Percentiles rank a stretch among this genome's conserved stretches.
These are phyloP conservation scores for Colletotrichum brevisporum DNA, from an alignment of 2,329 filamentous ascomycete genomes.

Conservation along the genomic window DNA sequence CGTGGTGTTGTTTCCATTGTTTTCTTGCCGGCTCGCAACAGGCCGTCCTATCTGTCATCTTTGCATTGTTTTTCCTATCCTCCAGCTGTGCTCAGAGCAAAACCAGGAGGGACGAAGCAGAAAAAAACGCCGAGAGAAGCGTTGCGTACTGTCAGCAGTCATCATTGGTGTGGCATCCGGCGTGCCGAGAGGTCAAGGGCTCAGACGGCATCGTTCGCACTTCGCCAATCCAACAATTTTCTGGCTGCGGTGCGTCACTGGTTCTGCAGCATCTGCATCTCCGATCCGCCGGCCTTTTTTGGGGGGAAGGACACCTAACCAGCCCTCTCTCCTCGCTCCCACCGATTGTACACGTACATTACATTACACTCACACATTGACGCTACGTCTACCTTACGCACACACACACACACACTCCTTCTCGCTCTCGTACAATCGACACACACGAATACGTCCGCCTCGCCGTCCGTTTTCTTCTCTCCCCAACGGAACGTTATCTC, in stretches of 20 bases:
- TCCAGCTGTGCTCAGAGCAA: neutral
- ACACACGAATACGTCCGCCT: conserved; percentile 10
- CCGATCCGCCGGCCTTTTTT: conserved; percentile 12
- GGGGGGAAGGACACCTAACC: neutral
- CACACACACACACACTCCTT: neutral
- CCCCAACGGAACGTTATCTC: conserved; percentile 35
- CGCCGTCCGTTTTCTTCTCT: neutral
- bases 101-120: no score
- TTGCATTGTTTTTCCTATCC: neutral
- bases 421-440: neutral
- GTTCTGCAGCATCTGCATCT: conserved; percentile 35
- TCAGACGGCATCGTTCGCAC: conserved; percentile 34
- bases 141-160: no score
- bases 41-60: neutral
- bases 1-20: no score
- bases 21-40: no score
- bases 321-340: neutral
- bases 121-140: no score
- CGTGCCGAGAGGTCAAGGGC: conserved; percentile 35
- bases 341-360: neutral
- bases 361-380: neutral
- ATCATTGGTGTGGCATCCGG: neutral
- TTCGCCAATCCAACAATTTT: conserved; percentile 23
- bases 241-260: conserved; percentile 32
- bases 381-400: neutral